Conservation (phyloP, 176 grass and related monocot genomes). For the Stipa capillata region DNA sequence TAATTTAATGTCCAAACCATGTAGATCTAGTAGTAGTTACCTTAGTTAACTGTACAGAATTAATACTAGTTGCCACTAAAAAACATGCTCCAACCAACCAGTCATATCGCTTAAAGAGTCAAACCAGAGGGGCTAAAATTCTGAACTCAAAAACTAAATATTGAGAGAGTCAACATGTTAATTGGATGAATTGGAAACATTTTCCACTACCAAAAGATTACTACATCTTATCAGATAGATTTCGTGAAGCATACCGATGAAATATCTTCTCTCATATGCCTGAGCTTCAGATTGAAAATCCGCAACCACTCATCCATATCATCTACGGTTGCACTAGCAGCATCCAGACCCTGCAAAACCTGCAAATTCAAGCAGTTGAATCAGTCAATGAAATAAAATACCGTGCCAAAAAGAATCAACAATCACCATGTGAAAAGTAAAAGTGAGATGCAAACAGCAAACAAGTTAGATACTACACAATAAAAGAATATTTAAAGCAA, state of each 20-base stretch:
- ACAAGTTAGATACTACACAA: background rate
- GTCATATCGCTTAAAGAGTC: background rate
- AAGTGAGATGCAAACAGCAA: background rate
- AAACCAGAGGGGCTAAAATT: constrained; percentile 3
- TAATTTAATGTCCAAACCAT: background rate
- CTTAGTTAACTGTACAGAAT: background rate
- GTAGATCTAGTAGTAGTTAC: background rate
- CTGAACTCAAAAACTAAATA: background rate
- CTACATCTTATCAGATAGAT: constrained; percentile 3
- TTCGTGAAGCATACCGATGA: constrained; percentile 59
- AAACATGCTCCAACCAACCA: background rate
- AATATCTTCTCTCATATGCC: constrained; percentile 99
- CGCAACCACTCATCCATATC: constrained; percentile 98
- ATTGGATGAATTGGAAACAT: background rate
- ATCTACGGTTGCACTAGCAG: constrained; percentile 64
- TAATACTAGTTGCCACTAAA: background rate
- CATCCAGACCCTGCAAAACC: constrained; percentile 85
- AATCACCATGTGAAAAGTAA: background rate
- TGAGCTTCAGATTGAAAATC: constrained; percentile 95
- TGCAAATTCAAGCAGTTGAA: constrained; percentile 38
- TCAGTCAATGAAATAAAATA: constrained; percentile 15
- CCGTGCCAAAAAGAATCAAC: background rate
- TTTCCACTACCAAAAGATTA: background rate
- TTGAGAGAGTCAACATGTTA: background rate
- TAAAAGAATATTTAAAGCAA: constrained; percentile 8